These are phyloP conservation scores for Physcia stellaris DNA, from an alignment of 495 filamentous ascomycete species.

Conservation along the genomic window DNA sequence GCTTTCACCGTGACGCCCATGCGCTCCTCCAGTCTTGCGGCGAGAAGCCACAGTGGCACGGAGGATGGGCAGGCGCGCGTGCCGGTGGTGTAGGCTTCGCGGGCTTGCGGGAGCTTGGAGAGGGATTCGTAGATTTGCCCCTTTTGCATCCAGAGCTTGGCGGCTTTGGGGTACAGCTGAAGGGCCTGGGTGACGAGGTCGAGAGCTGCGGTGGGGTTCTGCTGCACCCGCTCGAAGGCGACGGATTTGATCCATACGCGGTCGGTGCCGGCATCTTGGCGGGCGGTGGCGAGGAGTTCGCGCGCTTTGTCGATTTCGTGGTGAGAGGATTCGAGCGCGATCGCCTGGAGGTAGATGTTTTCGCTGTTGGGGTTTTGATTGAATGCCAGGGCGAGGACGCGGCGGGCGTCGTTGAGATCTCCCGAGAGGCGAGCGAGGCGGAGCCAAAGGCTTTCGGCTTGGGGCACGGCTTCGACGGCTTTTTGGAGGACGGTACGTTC, in stretches of 20 bases:
- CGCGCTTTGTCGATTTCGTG: slow-evolving; percentile 66
- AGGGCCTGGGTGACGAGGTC: slow-evolving; percentile 80
- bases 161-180: slow-evolving; percentile 69
- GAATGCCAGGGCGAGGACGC: slow-evolving; percentile 75
- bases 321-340: slow-evolving; percentile 88
- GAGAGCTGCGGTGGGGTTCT: slow-evolving; percentile 63
- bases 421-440: slow-evolving; percentile 78
- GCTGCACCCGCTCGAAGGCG: slow-evolving; percentile 75
- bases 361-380: slow-evolving; percentile 90
- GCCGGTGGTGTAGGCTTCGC: slow-evolving; percentile 82
- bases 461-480: slow-evolving; percentile 82
- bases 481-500: slow-evolving; percentile 79
- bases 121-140: slow-evolving; percentile 88
- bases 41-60: slow-evolving; percentile 79
- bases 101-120: slow-evolving; percentile 63
- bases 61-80: slow-evolving; percentile 75
- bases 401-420: slow-evolving; percentile 70
- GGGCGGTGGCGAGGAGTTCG: slow-evolving; percentile 63
- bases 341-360: slow-evolving; percentile 90
- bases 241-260: slow-evolving; percentile 94
- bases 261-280: slow-evolving; percentile 79
- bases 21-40: slow-evolving; percentile 75
- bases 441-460: slow-evolving; percentile 87
- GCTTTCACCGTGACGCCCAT: slow-evolving; percentile 78
- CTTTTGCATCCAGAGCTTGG: slow-evolving; percentile 97